Percentiles rank a stretch among this genome's conserved stretches.
Conservation (phyloP, 2,329 filamentous ascomycete species). For the Lachnellula subtilissima region DNA sequence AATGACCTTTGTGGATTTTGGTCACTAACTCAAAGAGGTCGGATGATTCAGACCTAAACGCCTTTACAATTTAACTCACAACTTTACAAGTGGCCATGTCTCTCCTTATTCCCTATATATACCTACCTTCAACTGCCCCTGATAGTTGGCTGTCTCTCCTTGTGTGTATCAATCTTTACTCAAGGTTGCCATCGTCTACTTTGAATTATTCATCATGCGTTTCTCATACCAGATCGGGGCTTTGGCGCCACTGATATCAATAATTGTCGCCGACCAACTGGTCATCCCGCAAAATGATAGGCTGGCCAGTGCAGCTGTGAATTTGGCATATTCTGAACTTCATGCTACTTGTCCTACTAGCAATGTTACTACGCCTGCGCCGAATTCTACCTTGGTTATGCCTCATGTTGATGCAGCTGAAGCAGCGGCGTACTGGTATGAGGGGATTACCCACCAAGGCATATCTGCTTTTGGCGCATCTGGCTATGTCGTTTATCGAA, state of each 20-base stretch:
- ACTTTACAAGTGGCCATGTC: no score
- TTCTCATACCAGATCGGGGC: background rate
- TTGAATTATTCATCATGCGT: background rate
- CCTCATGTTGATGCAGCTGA: background rate
- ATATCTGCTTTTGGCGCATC: conserved; percentile 15
- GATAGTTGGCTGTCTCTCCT: no score
- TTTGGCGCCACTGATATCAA: background rate
- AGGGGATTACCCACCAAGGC: conserved; percentile 21
- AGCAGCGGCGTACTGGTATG: conserved; percentile 18
- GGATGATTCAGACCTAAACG: no score
- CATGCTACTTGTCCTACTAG: background rate
- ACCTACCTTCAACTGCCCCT: no score
- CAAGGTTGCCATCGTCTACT: no score
- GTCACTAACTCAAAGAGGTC: no score
- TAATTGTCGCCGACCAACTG: background rate
- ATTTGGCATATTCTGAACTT: background rate
- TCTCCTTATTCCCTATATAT: no score
- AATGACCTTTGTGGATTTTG: no score
- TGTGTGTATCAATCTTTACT: no score
- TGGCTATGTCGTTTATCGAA: conserved; percentile 19
- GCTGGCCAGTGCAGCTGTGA: background rate
- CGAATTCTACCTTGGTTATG: background rate
- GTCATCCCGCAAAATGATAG: background rate
- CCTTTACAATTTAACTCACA: no score
- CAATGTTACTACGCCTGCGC: background rate